Evolutionary conservation across 495 filamentous ascomycete genomes (phyloP).

Genomic region (Copromyces sp.): DNA sequence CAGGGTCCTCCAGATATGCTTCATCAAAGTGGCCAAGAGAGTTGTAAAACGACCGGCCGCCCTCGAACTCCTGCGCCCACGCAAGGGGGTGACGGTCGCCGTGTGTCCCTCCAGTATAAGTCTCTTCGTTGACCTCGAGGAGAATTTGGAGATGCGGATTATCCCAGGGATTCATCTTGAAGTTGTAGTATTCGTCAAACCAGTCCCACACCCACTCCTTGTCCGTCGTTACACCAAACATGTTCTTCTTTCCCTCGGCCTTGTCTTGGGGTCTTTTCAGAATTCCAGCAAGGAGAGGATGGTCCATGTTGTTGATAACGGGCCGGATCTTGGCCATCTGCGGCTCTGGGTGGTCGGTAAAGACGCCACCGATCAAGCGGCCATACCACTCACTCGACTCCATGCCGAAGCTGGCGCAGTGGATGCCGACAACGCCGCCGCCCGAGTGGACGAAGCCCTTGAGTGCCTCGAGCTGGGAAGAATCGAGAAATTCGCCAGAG

Average conservation of each 20-base stretch:
- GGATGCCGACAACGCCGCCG: slow-evolving; percentile 28
- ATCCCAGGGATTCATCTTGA: slow-evolving; percentile 17
- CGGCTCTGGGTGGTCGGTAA: slow-evolving; percentile 26
- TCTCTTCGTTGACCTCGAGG: slow-evolving; percentile 20
- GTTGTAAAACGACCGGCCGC: slow-evolving; percentile 28
- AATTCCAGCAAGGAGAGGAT: slow-evolving; percentile 16
- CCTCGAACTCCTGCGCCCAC: slow-evolving; percentile 29
- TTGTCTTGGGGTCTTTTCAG: slow-evolving; percentile 5
- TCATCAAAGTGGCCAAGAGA: slow-evolving; percentile 32
- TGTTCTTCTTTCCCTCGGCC: background rate
- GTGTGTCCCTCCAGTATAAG: slow-evolving; percentile 22
- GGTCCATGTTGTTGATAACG: slow-evolving; percentile 10
- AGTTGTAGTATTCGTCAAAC: slow-evolving; percentile 35
- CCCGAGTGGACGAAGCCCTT: slow-evolving; percentile 21
- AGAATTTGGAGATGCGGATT: slow-evolving; percentile 17
- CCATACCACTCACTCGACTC: slow-evolving; percentile 21
- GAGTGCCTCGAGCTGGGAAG: slow-evolving; percentile 19
- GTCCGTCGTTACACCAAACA: background rate
- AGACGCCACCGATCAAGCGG: slow-evolving; percentile 25
- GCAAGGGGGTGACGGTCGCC: slow-evolving; percentile 24
- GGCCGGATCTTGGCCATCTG: slow-evolving; percentile 12
- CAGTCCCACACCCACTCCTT: slow-evolving; percentile 14
- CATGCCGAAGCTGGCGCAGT: slow-evolving; percentile 28
- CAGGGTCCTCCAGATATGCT: slow-evolving; percentile 22
- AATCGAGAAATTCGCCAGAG: slow-evolving; percentile 26